Evolutionary conservation across 75 land plant genomes (phyloP).

Genomic region (Larix kaempferi): DNA sequence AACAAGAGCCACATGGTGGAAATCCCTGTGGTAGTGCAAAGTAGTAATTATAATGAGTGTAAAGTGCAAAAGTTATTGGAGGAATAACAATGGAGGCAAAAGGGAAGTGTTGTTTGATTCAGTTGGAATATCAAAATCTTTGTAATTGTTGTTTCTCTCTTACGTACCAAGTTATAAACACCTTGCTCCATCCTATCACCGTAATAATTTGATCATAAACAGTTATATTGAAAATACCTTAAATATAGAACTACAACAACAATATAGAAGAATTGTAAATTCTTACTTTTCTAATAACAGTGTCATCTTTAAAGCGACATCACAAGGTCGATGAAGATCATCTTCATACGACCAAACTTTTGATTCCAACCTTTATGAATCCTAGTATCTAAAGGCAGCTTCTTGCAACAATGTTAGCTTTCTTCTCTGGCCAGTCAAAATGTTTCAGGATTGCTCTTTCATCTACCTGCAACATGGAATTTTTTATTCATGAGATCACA

Average conservation of each 20-base stretch:
- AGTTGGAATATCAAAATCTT: conserved; percentile 63
- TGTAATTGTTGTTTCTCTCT: conserved; percentile 48
- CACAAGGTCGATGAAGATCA: conserved; percentile 30
- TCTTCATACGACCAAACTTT: too few species aligned
- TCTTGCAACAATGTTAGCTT: conserved; percentile 85
- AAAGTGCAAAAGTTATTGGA: too few species aligned
- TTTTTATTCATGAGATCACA: not conserved
- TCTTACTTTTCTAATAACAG: too few species aligned
- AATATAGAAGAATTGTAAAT: not conserved
- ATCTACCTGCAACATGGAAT: conserved; percentile 46
- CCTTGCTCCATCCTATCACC: conserved; percentile 55
- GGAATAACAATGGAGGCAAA: too few species aligned
- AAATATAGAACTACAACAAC: not conserved
- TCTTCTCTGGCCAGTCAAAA: too few species aligned
- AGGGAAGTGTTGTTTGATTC: too few species aligned
- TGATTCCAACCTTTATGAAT: too few species aligned
- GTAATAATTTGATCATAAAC: not conserved
- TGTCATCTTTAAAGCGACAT: conserved; percentile 44
- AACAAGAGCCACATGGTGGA: too few species aligned
- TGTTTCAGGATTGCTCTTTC: conserved; percentile 91
- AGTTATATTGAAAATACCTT: not conserved
- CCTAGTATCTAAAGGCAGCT: too few species aligned
- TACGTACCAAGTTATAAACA: conserved; percentile 42
- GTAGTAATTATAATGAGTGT: too few species aligned
- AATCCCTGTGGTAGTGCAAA: too few species aligned